Base-by-base conservation (phyloP, 2,329 filamentous ascomycete species). In the Verticillium isaacii region DNA sequence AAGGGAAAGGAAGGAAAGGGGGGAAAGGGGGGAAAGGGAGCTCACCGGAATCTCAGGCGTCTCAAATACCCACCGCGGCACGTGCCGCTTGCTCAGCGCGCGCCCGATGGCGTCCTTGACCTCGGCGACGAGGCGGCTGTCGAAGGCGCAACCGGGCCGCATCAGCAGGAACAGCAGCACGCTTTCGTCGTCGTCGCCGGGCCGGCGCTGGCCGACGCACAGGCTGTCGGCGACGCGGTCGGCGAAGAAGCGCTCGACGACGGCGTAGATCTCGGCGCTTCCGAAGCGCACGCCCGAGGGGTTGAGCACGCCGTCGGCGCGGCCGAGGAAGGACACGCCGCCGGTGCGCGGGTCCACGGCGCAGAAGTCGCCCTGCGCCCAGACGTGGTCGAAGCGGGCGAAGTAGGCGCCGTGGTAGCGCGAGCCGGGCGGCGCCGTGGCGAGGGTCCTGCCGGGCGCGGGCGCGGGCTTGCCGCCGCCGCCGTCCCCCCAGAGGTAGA, bases 291-390 rank as follows among this genome's bases (percentile, higher is more conserved):
- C 87, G 0, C 91, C 91, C 7, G 84, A 87, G 0, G 91, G 91
- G 70, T 95, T 95, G 59, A 95, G 76, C 2, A 95, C 91, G 14
- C 91, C 91, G 69, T 95, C 91, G 2, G 86, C 89, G 1, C 90
- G 82, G 1, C 90, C 90, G 0, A 91, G 81, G 66, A 93, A 88
- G 14, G 84, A 72, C 6, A 92, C 72, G 56, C 85, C 83, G 7
- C 85, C 83, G 1, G 90, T 93, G 4, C 75, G 66, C 0, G 90
- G 90, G 69, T 94, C 86, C 15, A 90, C 77, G 39, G 84, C 82
- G 68, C 91, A 87, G 71, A 93, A 94, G 70, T 95, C 92, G 25
- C 91, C 91, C 65, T 95, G 92, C 0, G 90, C 89, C 92, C 91
- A 95, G 1, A 91, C 90, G 61, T 86, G 77, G 7, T 82, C 76